Evolutionary conservation across 2,329 filamentous ascomycete species (phyloP).

Genomic region (Trichoderma sp.): DNA sequence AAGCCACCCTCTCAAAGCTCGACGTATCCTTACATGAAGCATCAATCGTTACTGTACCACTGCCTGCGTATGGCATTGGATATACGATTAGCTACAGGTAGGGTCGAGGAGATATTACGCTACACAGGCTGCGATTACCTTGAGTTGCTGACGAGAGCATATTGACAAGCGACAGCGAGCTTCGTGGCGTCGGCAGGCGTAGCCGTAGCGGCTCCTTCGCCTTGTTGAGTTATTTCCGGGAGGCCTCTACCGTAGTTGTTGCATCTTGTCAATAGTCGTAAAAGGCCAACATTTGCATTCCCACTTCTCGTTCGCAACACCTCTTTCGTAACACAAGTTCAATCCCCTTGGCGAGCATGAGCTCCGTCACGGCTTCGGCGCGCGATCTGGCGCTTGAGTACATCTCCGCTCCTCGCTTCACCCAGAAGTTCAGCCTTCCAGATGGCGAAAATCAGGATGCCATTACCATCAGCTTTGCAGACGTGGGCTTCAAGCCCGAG

Average conservation of each 20-base stretch:
- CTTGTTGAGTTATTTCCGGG: not conserved
- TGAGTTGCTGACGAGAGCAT: not conserved
- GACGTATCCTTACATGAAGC: too few species aligned
- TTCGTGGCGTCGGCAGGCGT: not conserved
- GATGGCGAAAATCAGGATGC: not conserved
- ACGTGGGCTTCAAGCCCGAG: conserved; percentile 7
- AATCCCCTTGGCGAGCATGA: not conserved
- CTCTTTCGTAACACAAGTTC: not conserved
- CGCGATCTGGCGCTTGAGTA: conserved; percentile 9
- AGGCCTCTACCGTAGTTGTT: not conserved
- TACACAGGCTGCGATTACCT: not conserved
- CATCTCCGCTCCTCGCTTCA: conserved; percentile 2
- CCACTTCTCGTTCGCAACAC: not conserved
- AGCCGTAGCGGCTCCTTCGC: not conserved
- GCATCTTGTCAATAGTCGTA: too few species aligned
- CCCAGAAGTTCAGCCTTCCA: not conserved
- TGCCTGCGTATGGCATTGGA: too few species aligned
- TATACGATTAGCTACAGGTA: too few species aligned
- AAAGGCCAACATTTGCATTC: not conserved
- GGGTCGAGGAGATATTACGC: not conserved
- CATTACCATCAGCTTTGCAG: conserved; percentile 8
- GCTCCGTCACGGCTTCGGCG: not conserved
- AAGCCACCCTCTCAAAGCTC: too few species aligned
- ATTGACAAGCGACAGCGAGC: not conserved
- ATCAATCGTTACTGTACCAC: too few species aligned